Base-by-base conservation (phyloP, 345 rosid species). In the Melastoma malabathricum region DNA sequence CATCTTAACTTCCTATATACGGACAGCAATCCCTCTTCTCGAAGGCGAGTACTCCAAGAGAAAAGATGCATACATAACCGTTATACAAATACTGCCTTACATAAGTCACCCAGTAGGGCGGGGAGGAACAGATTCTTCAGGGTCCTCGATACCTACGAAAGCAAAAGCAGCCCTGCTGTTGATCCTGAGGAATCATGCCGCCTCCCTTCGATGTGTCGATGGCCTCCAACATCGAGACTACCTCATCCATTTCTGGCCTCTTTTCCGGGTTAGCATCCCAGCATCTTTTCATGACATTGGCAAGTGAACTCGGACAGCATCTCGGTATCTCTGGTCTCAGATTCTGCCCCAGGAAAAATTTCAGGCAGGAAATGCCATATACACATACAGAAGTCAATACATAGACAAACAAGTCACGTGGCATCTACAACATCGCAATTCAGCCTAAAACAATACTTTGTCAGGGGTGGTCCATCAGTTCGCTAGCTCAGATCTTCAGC, bases 161-260 rank as follows among this genome's bases (percentile, higher is more conserved):
- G 79, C 98, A 92, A 60, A 92, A 64, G 56, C 97, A 92, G 52
- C 97, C 77, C 16, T 81, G 74, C 27, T 76, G 75, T 63, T 92
- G 97, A 74, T 92, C 98, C 0, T 20, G 56, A 43, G 98, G 98
- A 51, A 92, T 92, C 97, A 92, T 87, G 7, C 98, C 98, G 23
- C 98, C 96, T 1, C 97, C 98, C 56, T 83, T 87, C 17, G 94
- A 68, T 4, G 92, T 81, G 65, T 92, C 86, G 13, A 92, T 76
- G 48, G 81, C 90, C 77, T 87, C 96, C 74, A 92, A 49, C 95
- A 87, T 59, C 1, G 94, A 64, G 29, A 92, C 98, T 29, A 75
- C 98, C 73, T 92, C 98, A 15, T 82, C 96, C 98, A 92, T 92
- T 66, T 87, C 97, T 0, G 98, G 98, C 44, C 98, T 78, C 66